Evolutionary conservation across 805 yeast genomes (phyloP).

Genomic region (Saturnispora sanitii): DNA sequence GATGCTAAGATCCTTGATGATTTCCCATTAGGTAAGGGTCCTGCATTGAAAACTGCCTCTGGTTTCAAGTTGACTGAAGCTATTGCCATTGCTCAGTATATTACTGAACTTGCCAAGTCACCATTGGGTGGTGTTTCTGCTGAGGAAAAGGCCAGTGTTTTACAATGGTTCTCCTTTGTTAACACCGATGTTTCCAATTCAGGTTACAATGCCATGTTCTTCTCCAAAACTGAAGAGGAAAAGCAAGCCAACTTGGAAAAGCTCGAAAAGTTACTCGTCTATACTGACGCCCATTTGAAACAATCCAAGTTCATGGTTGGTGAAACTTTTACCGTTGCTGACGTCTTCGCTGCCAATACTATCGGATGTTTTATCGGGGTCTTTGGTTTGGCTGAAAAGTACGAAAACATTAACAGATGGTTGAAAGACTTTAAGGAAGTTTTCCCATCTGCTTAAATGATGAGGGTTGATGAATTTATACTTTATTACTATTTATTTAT

Average conservation of each 20-base stretch:
- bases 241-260: background rate
- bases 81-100: slow-evolving; percentile 48
- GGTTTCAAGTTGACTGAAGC: slow-evolving; percentile 59
- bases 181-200: slow-evolving; percentile 40
- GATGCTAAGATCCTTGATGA: slow-evolving; percentile 34
- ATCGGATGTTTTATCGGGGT: background rate
- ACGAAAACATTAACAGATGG: slow-evolving; percentile 5
- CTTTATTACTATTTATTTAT: too few species aligned
- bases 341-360: slow-evolving; percentile 1
- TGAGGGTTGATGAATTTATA: background rate
- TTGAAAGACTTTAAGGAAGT: background rate
- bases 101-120: slow-evolving; percentile 24
- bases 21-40: slow-evolving; percentile 57
- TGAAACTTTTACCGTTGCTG: slow-evolving; percentile 8
- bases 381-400: background rate
- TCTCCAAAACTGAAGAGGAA: slow-evolving; percentile 8
- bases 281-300: slow-evolving; percentile 7
- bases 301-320: slow-evolving; percentile 4
- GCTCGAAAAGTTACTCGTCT: background rate
- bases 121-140: slow-evolving; percentile 49
- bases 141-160: slow-evolving; percentile 49
- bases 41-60: slow-evolving; percentile 54
- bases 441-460: background rate
- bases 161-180: slow-evolving; percentile 69
- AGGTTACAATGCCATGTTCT: background rate